Evolutionary conservation across 164 flowering plant genomes (phyloP).

Genomic region (Stephania yunnanensis): DNA sequence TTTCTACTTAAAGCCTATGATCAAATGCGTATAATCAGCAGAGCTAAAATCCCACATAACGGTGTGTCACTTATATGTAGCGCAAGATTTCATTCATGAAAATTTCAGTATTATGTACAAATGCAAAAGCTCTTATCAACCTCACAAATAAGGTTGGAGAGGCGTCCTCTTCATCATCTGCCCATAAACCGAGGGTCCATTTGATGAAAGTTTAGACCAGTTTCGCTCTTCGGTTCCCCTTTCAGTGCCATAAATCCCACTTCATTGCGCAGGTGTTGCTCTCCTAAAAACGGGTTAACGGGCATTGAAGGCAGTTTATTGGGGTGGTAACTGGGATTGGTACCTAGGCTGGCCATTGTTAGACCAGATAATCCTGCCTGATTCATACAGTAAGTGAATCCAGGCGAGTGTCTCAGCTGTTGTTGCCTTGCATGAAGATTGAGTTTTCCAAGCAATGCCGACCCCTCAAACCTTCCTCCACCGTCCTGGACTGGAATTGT

Average conservation of each 20-base stretch:
- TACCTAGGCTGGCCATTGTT: conserved; percentile 49
- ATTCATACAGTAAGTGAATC: conserved; percentile 52
- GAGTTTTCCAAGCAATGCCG: conserved; percentile 29
- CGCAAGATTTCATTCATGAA: background rate
- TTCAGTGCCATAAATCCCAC: conserved; percentile 54
- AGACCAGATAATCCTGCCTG: conserved; percentile 42
- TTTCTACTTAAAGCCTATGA: background rate
- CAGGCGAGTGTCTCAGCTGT: conserved; percentile 39
- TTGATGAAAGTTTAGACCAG: conserved; percentile 33
- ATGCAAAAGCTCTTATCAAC: background rate
- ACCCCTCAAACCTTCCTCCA: conserved; percentile 44
- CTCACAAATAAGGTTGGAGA: conserved; percentile 44
- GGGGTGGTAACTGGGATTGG: conserved; percentile 15
- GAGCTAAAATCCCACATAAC: background rate
- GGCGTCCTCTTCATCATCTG: conserved; percentile 62
- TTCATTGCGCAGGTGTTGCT: conserved; percentile 42
- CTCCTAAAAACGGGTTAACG: conserved; percentile 45
- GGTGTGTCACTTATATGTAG: background rate
- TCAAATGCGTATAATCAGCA: background rate
- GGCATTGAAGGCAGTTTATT: conserved; percentile 34
- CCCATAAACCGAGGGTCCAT: conserved; percentile 48
- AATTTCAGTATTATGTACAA: conserved; percentile 6
- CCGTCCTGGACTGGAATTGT: conserved; percentile 40
- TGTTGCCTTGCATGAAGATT: conserved; percentile 45
- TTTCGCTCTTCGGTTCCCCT: conserved; percentile 55